Percentiles rank a stretch among this genome's conserved stretches.
Evolutionary conservation across 106 monocot genomes (phyloP).

Genomic region (Acorus calamus): DNA sequence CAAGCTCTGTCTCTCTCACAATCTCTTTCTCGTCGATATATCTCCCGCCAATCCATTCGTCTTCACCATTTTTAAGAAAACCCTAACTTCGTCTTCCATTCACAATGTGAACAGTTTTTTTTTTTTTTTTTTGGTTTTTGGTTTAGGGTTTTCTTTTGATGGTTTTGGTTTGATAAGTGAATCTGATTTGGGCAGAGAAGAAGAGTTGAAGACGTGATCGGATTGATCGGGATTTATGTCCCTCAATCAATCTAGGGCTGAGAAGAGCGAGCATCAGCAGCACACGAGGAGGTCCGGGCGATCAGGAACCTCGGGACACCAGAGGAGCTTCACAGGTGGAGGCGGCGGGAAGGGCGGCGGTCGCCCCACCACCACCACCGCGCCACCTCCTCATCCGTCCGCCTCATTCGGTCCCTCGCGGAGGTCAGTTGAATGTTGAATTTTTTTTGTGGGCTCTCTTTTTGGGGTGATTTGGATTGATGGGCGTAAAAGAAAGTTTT

Average conservation of each 20-base stretch:
- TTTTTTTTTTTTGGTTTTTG: not conserved
- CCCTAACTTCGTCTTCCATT: too few relatives aligned
- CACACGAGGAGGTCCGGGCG: constrained; percentile 30
- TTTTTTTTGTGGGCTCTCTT: not conserved
- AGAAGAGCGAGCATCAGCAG: constrained; percentile 38
- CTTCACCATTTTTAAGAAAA: too few relatives aligned
- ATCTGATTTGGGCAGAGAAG: constrained; percentile 3
- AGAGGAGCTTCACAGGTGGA: constrained; percentile 27
- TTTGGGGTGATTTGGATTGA: not conserved
- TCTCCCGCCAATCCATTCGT: too few relatives aligned
- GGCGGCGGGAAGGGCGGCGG: constrained; percentile 20
- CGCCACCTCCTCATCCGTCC: constrained; percentile 16
- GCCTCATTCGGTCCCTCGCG: constrained; percentile 11
- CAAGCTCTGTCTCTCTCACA: too few relatives aligned
- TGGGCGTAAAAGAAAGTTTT: not conserved
- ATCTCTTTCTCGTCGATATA: too few relatives aligned
- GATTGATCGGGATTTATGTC: constrained; percentile 30
- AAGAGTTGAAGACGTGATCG: not conserved
- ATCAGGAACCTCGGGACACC: constrained; percentile 34
- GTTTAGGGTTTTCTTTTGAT: not conserved
- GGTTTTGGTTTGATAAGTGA: not conserved
- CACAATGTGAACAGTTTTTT: not conserved
- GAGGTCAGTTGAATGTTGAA: constrained; percentile 5
- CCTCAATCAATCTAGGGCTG: constrained; percentile 29
- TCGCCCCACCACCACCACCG: not conserved